Evolutionary conservation across 305 asterid genomes (phyloP), one percentile per base, ranked within the genome.

Genomic region (Solanum hybrid): DNA sequence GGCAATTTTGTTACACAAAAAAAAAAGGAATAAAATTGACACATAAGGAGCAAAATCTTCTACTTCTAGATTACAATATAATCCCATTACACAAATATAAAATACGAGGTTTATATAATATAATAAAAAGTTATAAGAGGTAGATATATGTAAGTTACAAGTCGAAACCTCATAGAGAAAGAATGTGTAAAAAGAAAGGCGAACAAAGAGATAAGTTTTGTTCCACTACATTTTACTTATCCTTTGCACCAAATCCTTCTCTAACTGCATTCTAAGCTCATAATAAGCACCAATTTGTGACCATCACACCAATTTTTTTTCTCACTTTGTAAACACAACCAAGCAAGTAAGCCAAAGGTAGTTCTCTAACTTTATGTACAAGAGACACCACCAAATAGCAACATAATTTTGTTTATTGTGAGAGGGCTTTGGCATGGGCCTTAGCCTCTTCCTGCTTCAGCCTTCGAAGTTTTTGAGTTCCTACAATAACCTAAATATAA

Each of bases 241-340:
- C 42, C 42, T 85, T 80, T 85, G 76, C 45, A 85, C 87, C 76
- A 85, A 85, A 85, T 85, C 45, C 87, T 85, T 85, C 77, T 85
- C 51, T 85, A 85, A 85, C 88, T 85, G n/a, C 88, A 85, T 34
- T 85, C 88, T 85, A 85, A 85, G 45, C 45, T 40, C 88, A 85
- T 85, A 85, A 85, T 19, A 22, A 56, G 77, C 88, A 85, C 76
- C 87, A 85, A n/a, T n/a, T 56, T 81, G 14, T 81, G 37, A 81
- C 1, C 26, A 81, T 42, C 71, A 14, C 69, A 81, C 19, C 38
- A 45, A 60, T 0, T 17, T 77, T 17, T 32, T 51, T 22, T 31
- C 77, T 56, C 34, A 32, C 31, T 56, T 56, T 56, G 32, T 56
- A 32, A 85, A 32, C 45, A 85, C 42, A 22, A 85, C 14, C 45